These are phyloP conservation scores for Boletus semigastroideus DNA, from an alignment of 1,284 basidiomycete genomes.

Conservation along the genomic window DNA sequence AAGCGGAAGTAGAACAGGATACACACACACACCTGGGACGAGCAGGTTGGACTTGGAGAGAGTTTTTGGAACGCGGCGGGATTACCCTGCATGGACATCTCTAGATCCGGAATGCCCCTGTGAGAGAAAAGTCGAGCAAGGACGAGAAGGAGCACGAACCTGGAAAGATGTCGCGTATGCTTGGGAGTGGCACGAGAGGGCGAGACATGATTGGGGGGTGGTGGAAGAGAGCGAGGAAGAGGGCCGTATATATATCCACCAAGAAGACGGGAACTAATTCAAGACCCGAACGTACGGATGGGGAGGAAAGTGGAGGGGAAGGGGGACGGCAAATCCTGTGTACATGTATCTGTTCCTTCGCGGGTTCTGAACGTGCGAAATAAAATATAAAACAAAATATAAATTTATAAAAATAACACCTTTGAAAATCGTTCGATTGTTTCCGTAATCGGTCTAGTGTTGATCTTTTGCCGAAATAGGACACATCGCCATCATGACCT, in stretches of 20 bases:
- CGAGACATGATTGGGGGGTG: slow-evolving; percentile 21
- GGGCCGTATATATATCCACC: slow-evolving; percentile 9
- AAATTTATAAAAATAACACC: background rate
- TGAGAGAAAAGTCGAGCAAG: background rate
- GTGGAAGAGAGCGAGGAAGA: background rate
- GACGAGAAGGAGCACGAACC: slow-evolving; percentile 32
- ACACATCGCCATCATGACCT: slow-evolving; percentile 26
- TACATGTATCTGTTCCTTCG: slow-evolving; percentile 12
- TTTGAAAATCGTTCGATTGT: slow-evolving; percentile 1
- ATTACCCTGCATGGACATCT: slow-evolving; percentile 23
- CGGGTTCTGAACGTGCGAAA: slow-evolving; percentile 5
- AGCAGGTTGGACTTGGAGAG: background rate
- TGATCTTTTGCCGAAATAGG: slow-evolving; percentile 11
- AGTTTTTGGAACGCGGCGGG: slow-evolving; percentile 3
- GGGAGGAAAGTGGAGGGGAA: slow-evolving; percentile 27
- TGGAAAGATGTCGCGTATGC: slow-evolving; percentile 59
- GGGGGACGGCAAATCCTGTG: slow-evolving; percentile 21
- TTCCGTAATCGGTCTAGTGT: slow-evolving; percentile 3
- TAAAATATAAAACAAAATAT: background rate
- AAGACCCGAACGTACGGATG: slow-evolving; percentile 24
- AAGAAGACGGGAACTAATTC: slow-evolving; percentile 22
- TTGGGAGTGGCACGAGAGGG: slow-evolving; percentile 43
- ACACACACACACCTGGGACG: slow-evolving; percentile 9
- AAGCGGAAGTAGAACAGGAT: background rate
- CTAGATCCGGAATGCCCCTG: slow-evolving; percentile 12